Conservation (phyloP, 2,329 filamentous ascomycete species). For the Botrytis cinerea region DNA sequence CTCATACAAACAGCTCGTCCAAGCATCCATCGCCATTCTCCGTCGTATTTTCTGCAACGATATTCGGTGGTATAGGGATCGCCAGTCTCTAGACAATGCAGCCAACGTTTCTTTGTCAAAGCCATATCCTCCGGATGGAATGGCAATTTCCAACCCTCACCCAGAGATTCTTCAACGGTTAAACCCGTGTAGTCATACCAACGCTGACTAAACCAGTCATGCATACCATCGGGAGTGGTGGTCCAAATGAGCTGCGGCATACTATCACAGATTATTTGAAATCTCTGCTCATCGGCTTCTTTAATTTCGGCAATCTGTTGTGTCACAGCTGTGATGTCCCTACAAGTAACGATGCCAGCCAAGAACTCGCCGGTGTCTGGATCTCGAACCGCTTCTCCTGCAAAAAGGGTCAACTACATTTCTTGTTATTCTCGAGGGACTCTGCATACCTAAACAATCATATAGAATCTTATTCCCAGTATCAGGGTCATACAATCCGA, state of each 20-base stretch:
- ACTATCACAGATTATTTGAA: conserved; percentile 73
- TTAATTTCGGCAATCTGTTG: conserved; percentile 70
- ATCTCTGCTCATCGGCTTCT: conserved; percentile 70
- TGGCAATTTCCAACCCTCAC: conserved; percentile 60
- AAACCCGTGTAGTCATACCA: conserved; percentile 78
- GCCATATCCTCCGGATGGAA: conserved; percentile 72
- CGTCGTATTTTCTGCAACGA: conserved; percentile 64
- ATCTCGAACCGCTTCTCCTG: conserved; percentile 64
- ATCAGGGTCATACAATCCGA: conserved; percentile 62
- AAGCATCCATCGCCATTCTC: conserved; percentile 78
- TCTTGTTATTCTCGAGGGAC: background rate
- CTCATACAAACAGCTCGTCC: conserved; percentile 69
- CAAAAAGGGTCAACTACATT: background rate
- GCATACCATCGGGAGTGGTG: conserved; percentile 62
- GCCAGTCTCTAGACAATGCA: conserved; percentile 64
- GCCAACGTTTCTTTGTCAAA: conserved; percentile 59
- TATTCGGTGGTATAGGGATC: conserved; percentile 72
- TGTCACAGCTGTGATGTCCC: conserved; percentile 71
- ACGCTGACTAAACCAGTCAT: conserved; percentile 75
- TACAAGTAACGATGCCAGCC: conserved; percentile 60
- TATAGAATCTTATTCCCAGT: conserved; percentile 58
- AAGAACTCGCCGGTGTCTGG: conserved; percentile 69
- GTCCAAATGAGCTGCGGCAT: conserved; percentile 77
- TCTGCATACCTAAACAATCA: conserved; percentile 54
- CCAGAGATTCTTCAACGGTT: conserved; percentile 61